These are phyloP conservation scores for Nitzschia putrida DNA, from an alignment of 108 stramenopile species.

Conservation along the genomic window DNA sequence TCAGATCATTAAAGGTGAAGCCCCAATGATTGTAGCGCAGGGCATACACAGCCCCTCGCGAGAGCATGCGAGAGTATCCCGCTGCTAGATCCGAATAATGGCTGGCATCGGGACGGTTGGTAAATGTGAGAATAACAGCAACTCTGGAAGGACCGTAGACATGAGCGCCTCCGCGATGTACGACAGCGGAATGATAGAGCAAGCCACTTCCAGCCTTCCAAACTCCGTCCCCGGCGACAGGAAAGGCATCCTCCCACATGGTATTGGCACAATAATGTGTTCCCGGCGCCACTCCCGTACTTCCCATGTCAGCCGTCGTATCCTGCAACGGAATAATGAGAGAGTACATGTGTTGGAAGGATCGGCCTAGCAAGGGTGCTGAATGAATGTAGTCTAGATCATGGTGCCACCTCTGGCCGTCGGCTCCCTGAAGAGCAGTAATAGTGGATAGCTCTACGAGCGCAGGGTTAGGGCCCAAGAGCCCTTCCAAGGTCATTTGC, in stretches of 20 bases:
- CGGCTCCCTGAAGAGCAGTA: slow-evolving; percentile 18
- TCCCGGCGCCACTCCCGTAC: slow-evolving; percentile 40
- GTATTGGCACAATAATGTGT: slow-evolving; percentile 20
- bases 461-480: slow-evolving; percentile 35
- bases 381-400: neutral
- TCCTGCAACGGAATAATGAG: slow-evolving; percentile 46
- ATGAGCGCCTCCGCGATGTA: slow-evolving; percentile 32
- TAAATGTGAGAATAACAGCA: slow-evolving; percentile 27
- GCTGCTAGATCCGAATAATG: neutral
- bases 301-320: slow-evolving; percentile 45
- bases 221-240: neutral
- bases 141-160: slow-evolving; percentile 4
- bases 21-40: neutral
- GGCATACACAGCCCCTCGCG: neutral
- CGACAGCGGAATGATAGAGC: slow-evolving; percentile 10
- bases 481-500: slow-evolving; percentile 18
- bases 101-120: slow-evolving; percentile 8
- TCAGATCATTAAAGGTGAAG: neutral
- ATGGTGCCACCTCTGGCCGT: slow-evolving; percentile 1
- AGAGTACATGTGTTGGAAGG: slow-evolving; percentile 22
- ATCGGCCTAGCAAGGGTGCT: neutral
- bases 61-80: neutral
- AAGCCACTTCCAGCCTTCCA: slow-evolving; percentile 38
- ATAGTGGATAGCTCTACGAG: slow-evolving; percentile 23
- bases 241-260: neutral